Percentiles rank a stretch among this genome's conserved stretches.
Evolutionary conservation across 2,329 filamentous ascomycete species (phyloP).

Genomic region (Ceratocystis alfenasii): DNA sequence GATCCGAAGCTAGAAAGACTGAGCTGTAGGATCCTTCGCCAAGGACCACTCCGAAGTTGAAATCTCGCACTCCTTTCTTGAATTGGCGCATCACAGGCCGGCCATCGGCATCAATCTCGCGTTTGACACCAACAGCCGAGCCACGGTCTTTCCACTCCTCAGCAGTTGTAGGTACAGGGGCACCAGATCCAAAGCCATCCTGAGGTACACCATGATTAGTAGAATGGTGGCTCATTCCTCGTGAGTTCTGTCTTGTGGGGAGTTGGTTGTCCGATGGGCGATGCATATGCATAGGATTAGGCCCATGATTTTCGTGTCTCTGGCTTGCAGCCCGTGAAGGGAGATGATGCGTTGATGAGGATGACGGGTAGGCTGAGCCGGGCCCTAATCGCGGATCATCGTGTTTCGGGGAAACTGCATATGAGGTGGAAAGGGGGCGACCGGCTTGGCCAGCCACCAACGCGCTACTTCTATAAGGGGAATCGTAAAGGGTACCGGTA

Average conservation of each 20-base stretch:
- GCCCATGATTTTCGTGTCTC: conserved; percentile 7
- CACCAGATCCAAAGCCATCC: conserved; percentile 31
- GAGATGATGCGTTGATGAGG: conserved; percentile 10
- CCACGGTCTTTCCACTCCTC: conserved; percentile 96
- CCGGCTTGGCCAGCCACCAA: conserved; percentile 16
- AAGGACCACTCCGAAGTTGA: conserved; percentile 78
- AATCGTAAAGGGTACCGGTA: conserved; percentile 16
- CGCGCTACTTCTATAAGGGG: conserved; percentile 20
- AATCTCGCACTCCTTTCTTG: conserved; percentile 96
- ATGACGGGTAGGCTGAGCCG: conserved; percentile 8
- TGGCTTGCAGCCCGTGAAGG: conserved; percentile 19
- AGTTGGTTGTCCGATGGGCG: conserved; percentile 16
- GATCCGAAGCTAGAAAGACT: conserved; percentile 82
- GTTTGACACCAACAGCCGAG: conserved; percentile 70
- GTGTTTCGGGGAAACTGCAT: conserved; percentile 24
- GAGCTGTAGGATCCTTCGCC: conserved; percentile 98
- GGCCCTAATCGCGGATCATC: conserved; percentile 33
- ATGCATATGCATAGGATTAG: neutral
- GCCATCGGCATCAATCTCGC: conserved; percentile 76
- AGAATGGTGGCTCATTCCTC: conserved; percentile 51
- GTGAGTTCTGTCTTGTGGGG: conserved; percentile 47
- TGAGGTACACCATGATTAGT: conserved; percentile 28
- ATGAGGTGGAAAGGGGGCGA: conserved; percentile 20
- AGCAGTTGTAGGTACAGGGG: conserved; percentile 45
- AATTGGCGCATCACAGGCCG: conserved; percentile 70